phyloP scores from a whole-genome alignment of 768 basidiomycete genomes.

The Lactarius trivialis region DNA sequence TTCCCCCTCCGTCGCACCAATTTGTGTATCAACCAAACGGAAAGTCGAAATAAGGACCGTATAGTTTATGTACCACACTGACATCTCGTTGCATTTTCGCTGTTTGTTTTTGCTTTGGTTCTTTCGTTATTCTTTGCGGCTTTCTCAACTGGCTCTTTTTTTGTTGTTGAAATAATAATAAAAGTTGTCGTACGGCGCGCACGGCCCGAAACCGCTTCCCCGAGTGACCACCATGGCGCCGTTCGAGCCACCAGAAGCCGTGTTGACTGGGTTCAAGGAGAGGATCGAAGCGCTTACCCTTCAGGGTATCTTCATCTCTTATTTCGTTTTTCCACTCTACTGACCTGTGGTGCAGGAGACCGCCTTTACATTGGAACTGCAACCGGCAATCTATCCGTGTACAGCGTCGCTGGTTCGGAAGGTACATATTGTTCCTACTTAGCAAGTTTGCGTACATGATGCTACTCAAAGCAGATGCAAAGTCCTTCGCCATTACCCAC shows the following conservation, averaged over 20 bases:
- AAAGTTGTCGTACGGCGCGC: not conserved
- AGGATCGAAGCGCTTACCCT: constrained; percentile 16
- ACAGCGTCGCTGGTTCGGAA: constrained; percentile 36
- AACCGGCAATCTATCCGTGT: constrained; percentile 49
- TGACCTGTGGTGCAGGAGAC: constrained; percentile 33
- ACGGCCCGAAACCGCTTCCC: not conserved
- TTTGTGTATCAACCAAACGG: constrained; percentile 23
- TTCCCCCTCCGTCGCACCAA: constrained; percentile 16
- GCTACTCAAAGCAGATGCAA: constrained; percentile 26
- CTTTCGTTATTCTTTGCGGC: not conserved
- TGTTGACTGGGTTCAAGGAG: constrained; percentile 21
- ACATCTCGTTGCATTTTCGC: not conserved
- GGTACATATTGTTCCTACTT: constrained; percentile 29
- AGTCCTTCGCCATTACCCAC: constrained; percentile 34
- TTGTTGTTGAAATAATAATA: not conserved
- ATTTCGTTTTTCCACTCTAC: not conserved
- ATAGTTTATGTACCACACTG: not conserved
- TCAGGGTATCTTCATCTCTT: constrained; percentile 9
- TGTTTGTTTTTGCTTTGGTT: constrained; percentile 8
- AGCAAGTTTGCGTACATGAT: not conserved
- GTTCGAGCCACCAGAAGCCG: constrained; percentile 15
- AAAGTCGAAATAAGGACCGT: constrained; percentile 13
- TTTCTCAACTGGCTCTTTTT: not conserved
- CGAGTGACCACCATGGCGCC: constrained; percentile 14
- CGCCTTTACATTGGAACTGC: constrained; percentile 59